phyloP scores from a whole-genome alignment of 768 basidiomycete species.

The Mycena amicta region DNA sequence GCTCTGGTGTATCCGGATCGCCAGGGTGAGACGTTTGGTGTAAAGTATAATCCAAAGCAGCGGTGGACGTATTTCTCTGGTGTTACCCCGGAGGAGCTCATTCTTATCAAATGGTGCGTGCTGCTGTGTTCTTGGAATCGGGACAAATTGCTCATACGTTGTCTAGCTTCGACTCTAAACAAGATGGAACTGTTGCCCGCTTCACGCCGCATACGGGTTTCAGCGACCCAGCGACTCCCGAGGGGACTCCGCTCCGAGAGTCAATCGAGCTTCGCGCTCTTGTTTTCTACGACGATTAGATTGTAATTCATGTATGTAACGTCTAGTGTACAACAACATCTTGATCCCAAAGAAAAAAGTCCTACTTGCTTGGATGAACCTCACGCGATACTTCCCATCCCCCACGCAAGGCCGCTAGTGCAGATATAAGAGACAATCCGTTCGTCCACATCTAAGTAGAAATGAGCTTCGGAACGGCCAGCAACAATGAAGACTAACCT shows the following conservation, averaged over 20 bases:
- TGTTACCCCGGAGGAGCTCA: slow-evolving; percentile 36
- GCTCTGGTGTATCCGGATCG: slow-evolving; percentile 36
- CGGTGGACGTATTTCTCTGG: slow-evolving; percentile 42
- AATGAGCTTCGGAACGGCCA: neutral
- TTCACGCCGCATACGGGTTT: slow-evolving; percentile 71
- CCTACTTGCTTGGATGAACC: neutral
- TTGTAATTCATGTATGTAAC: too few species aligned
- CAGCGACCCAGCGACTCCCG: slow-evolving; percentile 53
- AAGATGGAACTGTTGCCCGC: slow-evolving; percentile 43
- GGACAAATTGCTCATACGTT: slow-evolving; percentile 2
- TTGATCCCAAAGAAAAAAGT: too few species aligned
- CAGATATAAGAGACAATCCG: slow-evolving; percentile 19
- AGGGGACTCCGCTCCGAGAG: slow-evolving; percentile 50
- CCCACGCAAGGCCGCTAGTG: slow-evolving; percentile 12
- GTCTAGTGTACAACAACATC: neutral
- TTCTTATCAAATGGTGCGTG: slow-evolving; percentile 44
- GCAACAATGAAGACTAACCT: slow-evolving; percentile 1
- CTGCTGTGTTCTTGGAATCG: too few species aligned
- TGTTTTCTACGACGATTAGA: slow-evolving; percentile 55
- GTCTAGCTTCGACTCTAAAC: slow-evolving; percentile 30
- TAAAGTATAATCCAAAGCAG: slow-evolving; percentile 35
- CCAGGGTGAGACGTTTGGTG: slow-evolving; percentile 41
- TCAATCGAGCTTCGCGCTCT: slow-evolving; percentile 66
- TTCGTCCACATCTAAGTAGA: slow-evolving; percentile 12
- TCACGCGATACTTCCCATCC: slow-evolving; percentile 16